These are phyloP conservation scores for Xylariaceae sp. DNA, from an alignment of 2,329 filamentous ascomycete genomes.

Conservation along the genomic window DNA sequence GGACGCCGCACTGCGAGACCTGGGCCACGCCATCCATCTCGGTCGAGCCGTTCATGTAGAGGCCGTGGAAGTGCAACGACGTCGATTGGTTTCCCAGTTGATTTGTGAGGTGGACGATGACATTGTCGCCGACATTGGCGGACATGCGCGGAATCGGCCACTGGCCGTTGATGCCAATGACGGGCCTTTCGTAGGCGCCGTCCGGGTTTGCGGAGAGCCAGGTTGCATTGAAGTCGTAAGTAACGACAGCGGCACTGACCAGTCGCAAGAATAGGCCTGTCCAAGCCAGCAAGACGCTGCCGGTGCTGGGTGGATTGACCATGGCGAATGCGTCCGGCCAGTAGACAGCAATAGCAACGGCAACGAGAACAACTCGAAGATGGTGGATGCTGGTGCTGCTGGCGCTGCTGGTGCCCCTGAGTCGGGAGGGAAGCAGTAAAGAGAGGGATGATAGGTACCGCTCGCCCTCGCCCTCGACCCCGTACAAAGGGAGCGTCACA, in stretches of 20 bases:
- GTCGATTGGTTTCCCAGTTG: conserved; percentile 55
- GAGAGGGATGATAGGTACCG: too few species aligned
- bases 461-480: too few species aligned
- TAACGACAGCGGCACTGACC: conserved; percentile 39
- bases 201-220: conserved; percentile 71
- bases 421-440: too few species aligned
- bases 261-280: conserved; percentile 10
- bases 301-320: too few species aligned
- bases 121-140: conserved; percentile 53
- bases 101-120: conserved; percentile 53
- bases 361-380: too few species aligned
- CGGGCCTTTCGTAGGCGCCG: conserved; percentile 53
- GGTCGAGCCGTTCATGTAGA: conserved; percentile 59
- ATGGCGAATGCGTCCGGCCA: too few species aligned
- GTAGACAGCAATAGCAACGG: too few species aligned
- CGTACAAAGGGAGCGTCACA: too few species aligned
- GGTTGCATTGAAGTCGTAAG: conserved; percentile 59
- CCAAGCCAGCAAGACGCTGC: conserved; percentile 11
- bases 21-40: conserved; percentile 64
- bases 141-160: conserved; percentile 66
- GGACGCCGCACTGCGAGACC: conserved; percentile 61
- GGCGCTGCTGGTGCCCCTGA: too few species aligned
- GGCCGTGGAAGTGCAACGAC: conserved; percentile 62
- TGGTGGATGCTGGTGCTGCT: too few species aligned
- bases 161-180: conserved; percentile 68